Evolutionary conservation across 2,329 filamentous ascomycete genomes (phyloP).

Genomic region (Torrubiellomyces zombiae): DNA sequence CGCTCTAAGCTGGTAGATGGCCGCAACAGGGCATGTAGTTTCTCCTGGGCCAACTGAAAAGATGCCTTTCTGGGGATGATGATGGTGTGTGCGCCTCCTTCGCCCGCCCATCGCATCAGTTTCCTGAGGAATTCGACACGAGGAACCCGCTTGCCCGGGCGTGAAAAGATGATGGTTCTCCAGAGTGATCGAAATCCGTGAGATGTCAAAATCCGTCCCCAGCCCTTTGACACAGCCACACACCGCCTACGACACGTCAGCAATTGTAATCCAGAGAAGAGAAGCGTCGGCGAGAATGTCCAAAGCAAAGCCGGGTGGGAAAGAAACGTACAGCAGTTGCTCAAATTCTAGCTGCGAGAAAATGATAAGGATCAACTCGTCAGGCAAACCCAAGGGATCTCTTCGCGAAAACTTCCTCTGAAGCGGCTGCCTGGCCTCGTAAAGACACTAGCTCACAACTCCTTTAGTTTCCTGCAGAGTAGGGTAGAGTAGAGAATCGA

Average conservation of each 20-base stretch:
- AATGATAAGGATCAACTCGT: constrained; percentile 19
- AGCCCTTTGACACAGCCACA: constrained; percentile 15
- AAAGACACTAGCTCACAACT: constrained; percentile 17
- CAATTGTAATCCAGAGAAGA: too few relatives aligned
- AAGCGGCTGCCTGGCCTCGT: constrained; percentile 16
- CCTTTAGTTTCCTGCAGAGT: too few relatives aligned
- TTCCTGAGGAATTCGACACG: constrained; percentile 10
- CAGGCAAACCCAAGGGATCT: constrained; percentile 19
- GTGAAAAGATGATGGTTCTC: constrained; percentile 16
- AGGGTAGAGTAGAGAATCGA: too few relatives aligned
- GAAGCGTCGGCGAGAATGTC: constrained; percentile 1
- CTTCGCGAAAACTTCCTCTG: constrained; percentile 15
- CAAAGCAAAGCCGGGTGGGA: not conserved
- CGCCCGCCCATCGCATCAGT: constrained; percentile 15
- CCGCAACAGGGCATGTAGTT: constrained; percentile 11
- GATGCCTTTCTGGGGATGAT: constrained; percentile 10
- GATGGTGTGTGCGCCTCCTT: constrained; percentile 12
- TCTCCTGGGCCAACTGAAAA: constrained; percentile 14
- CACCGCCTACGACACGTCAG: constrained; percentile 10
- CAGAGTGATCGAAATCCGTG: constrained; percentile 14
- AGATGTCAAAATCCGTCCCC: constrained; percentile 14
- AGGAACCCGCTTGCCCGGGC: constrained; percentile 9
- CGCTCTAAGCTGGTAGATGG: constrained; percentile 12
- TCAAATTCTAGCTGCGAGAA: constrained; percentile 18
- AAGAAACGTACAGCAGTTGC: constrained; percentile 12